Evolutionary conservation across 106 monocot genomes (phyloP).

Genomic region (Allium cepa): DNA sequence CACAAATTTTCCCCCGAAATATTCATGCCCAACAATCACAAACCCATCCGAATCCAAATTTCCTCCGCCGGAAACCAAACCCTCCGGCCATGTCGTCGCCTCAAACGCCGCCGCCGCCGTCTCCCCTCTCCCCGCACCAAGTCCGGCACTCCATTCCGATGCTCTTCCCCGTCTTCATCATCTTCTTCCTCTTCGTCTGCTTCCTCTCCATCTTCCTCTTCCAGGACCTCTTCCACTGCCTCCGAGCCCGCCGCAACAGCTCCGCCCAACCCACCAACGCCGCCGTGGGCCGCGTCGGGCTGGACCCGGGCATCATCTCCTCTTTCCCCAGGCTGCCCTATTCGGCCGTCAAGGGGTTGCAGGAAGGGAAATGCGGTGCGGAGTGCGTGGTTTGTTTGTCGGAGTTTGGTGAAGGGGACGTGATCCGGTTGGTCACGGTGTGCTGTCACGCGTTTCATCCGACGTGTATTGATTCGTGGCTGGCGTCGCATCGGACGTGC

Average conservation of each 20-base stretch:
- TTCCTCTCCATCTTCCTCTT: conserved; percentile 47
- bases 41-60: no score
- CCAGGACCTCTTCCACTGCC: conserved; percentile 35
- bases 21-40: no score
- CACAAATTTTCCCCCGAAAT: no score
- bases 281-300: conserved; percentile 5
- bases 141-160: conserved; percentile 15
- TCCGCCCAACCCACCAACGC: neutral
- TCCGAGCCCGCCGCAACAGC: conserved; percentile 6
- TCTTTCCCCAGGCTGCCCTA: conserved; percentile 45
- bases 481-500: conserved; percentile 29
- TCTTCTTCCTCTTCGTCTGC: conserved; percentile 44
- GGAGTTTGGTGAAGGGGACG: conserved; percentile 31
- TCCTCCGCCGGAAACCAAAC: no score
- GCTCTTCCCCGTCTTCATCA: conserved; percentile 34
- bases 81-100: conserved; percentile 10
- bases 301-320: conserved; percentile 30
- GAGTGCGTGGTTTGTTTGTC: conserved; percentile 46
- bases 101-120: neutral
- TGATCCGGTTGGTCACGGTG: conserved; percentile 32
- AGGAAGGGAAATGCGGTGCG: conserved; percentile 11
- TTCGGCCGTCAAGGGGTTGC: conserved; percentile 11
- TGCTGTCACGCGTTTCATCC: conserved; percentile 47
- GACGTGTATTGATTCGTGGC: conserved; percentile 40
- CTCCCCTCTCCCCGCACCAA: neutral